Conservation (phyloP, 257 asterid species). For the Coffea eugenioides region DNA sequence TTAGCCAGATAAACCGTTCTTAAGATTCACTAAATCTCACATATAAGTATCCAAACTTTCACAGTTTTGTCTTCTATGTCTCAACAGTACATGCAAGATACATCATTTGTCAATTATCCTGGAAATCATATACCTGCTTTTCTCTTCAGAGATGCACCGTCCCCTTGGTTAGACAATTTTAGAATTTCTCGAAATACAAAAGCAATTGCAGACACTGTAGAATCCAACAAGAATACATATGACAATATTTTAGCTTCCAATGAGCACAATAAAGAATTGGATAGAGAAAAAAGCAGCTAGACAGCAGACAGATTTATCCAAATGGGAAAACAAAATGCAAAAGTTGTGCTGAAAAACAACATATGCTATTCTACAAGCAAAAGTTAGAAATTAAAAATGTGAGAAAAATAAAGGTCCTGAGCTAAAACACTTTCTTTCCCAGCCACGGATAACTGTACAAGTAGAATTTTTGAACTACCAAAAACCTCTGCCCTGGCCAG, state of each 20-base stretch:
- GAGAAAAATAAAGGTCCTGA: neutral
- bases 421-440: neutral
- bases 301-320: neutral
- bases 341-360: neutral
- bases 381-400: neutral
- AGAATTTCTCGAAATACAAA: constrained; percentile 88
- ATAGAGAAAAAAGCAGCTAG: neutral
- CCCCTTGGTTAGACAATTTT: constrained; percentile 34
- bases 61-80: neutral
- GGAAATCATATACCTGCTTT: constrained; percentile 62
- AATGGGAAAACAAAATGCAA: neutral
- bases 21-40: neutral
- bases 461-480: neutral
- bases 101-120: neutral
- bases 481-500: neutral
- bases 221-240: constrained; percentile 22
- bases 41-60: neutral
- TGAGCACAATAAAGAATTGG: neutral
- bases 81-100: neutral
- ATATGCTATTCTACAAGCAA: neutral
- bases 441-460: neutral
- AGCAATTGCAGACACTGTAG: constrained; percentile 76
- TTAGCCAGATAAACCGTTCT: neutral
- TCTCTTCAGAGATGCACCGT: constrained; percentile 61
- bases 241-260: neutral